A percentile compares a stretch with the other conserved stretches of the same genome.
Evolutionary conservation across 2,329 filamentous ascomycete species (phyloP).

Genomic region (Hansfordia pulvinata): DNA sequence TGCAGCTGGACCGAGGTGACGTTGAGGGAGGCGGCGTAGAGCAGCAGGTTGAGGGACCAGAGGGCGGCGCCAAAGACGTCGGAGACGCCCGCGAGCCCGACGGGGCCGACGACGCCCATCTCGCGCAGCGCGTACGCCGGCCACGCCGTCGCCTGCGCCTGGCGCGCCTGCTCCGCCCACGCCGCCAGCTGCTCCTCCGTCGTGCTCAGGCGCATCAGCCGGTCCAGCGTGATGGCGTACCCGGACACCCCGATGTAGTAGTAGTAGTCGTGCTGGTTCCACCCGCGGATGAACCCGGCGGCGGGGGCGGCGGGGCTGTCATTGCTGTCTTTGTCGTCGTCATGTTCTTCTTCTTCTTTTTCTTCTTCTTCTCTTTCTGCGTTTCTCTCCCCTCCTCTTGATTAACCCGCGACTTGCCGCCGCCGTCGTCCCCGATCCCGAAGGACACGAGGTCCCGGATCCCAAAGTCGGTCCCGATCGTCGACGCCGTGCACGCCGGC

Average conservation of each 20-base stretch:
- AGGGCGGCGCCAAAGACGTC: conserved; percentile 33
- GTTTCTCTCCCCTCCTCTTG: too few relatives aligned
- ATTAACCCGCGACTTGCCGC: too few relatives aligned
- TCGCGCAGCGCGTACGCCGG: conserved; percentile 36
- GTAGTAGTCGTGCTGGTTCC: conserved; percentile 41
- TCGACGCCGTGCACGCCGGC: conserved; percentile 31
- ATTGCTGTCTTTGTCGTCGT: too few relatives aligned
- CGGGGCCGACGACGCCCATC: conserved; percentile 35
- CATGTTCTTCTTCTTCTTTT: too few relatives aligned
- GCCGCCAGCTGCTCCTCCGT: conserved; percentile 32
- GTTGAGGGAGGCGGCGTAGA: conserved; percentile 31
- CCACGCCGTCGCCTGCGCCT: conserved; percentile 23
- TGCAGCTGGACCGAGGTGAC: conserved; percentile 34
- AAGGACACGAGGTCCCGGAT: conserved; percentile 24
- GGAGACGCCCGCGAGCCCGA: conserved; percentile 28
- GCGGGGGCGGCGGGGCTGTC: conserved; percentile 20
- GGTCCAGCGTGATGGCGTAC: conserved; percentile 25
- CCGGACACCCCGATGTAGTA: conserved; percentile 34
- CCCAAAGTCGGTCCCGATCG: conserved; percentile 34
- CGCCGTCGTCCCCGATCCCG: conserved; percentile 22
- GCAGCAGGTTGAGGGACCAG: conserved; percentile 37
- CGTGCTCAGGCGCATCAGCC: conserved; percentile 27
- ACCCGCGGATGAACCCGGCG: conserved; percentile 20
- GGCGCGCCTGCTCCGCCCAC: conserved; percentile 27
- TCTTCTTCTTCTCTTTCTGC: too few relatives aligned